Evolutionary conservation across 345 rosid genomes (phyloP), one percentile per base, ranked within the genome.

Genomic region (Eucalyptus caleyi): DNA sequence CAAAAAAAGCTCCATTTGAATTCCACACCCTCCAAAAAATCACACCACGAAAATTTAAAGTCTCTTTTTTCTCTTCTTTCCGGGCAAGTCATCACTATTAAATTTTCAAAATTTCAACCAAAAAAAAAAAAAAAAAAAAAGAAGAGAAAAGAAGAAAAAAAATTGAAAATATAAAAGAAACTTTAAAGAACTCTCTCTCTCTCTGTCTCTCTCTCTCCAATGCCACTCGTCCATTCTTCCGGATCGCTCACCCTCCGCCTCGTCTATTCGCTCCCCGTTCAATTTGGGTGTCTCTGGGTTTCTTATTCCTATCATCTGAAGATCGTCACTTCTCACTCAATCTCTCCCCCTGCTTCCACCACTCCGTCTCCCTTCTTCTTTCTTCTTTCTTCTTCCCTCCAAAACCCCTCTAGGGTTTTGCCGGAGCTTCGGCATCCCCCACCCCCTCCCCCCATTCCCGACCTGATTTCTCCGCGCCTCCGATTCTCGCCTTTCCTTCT

Each of bases 61-160:
- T 56, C 3, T 11, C 62, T 4, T 4, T 5, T 77, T 11, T 5
- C 24, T 37, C 13, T 37, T 6, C 12, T 19, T 5, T 19, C 18
- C 10, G 18, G 18, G 45, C 45, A 11, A 77, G 47, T 2, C 83
- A 40, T 40, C 83, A 6, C 6, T 19, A 40, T 21, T 11, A 11
- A 77, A 69, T 9, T 18, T 69, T 34, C 16, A 62, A 62, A 60
- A 62, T 62, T 16, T 65, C 40, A 16, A 15, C 40, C 2, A 0
- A 7, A n/a, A 7, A 2, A 7, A 4, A 15, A 14, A 14, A 60
- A 26, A 5, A 3, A 3, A 1, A 3, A 1, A 8, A 32, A 4
- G 4, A 5, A 32, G 16, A 32, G 2, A 14, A 0, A 1, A 0
- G 0, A 13, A 5, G 0, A 32, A 69, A 32, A 5, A 16, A 7